phyloP scores from a whole-genome alignment of 2,329 filamentous ascomycete genomes.

The Penicillium glabrum region DNA sequence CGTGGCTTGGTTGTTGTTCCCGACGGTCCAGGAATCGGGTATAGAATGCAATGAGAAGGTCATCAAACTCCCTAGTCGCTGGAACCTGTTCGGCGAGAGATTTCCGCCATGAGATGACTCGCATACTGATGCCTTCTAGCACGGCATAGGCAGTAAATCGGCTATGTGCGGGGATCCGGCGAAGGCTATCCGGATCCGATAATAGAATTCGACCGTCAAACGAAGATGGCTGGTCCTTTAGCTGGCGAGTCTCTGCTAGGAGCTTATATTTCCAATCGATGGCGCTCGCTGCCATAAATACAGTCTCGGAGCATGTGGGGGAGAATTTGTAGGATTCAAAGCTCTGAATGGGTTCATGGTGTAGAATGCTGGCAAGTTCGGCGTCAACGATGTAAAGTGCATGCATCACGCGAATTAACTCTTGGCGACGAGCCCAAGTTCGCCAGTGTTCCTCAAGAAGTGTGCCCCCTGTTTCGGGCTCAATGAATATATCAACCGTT shows the following conservation, averaged over 20 bases:
- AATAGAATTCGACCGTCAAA: neutral
- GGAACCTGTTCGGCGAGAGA: neutral
- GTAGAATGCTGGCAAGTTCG: neutral
- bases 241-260: neutral
- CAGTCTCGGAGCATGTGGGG: neutral
- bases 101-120: neutral
- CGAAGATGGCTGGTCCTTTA: neutral
- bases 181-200: neutral
- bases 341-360: neutral
- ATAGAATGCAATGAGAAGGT: neutral
- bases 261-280: neutral
- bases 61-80: neutral
- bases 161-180: neutral
- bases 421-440: neutral
- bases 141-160: neutral
- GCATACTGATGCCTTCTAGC: neutral
- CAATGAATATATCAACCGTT: accelerated
- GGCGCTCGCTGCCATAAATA: neutral
- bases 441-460: neutral
- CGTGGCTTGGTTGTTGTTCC: neutral
- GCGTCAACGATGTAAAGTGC: neutral
- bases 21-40: neutral
- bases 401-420: neutral
- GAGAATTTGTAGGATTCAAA: neutral
- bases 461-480: neutral